These are phyloP conservation scores for Lactarius hatsudake DNA, from an alignment of 768 basidiomycete species.

Conservation along the genomic window DNA sequence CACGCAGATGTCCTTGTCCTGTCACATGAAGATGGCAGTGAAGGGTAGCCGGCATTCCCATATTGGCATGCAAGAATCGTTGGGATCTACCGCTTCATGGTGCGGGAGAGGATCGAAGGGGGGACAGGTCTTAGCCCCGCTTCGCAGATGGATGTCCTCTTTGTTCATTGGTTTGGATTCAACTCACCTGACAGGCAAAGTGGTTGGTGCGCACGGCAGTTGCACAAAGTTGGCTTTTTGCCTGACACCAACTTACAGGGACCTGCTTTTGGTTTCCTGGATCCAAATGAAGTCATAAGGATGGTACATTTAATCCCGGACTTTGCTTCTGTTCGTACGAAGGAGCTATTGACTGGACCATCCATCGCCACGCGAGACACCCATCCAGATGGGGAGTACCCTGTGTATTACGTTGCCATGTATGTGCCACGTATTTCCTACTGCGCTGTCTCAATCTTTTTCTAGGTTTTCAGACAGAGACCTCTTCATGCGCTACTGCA, in stretches of 20 bases:
- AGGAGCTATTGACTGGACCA: background rate
- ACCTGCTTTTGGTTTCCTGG: slow-evolving; percentile 34
- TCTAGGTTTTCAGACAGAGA: slow-evolving; percentile 34
- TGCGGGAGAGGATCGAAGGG: slow-evolving; percentile 30
- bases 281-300: slow-evolving; percentile 32
- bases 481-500: slow-evolving; percentile 31
- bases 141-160: slow-evolving; percentile 4
- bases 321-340: slow-evolving; percentile 28
- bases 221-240: slow-evolving; percentile 31
- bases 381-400: slow-evolving; percentile 25
- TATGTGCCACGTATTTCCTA: slow-evolving; percentile 19
- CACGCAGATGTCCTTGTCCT: slow-evolving; percentile 34
- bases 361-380: background rate
- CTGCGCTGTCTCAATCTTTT: too few species aligned
- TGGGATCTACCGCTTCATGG: slow-evolving; percentile 33
- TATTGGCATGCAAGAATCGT: slow-evolving; percentile 35
- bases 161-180: slow-evolving; percentile 11
- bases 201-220: slow-evolving; percentile 12
- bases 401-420: slow-evolving; percentile 31
- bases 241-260: slow-evolving; percentile 16
- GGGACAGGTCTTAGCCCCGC: slow-evolving; percentile 33
- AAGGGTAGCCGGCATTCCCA: slow-evolving; percentile 18
- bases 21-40: slow-evolving; percentile 15
- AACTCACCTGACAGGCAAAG: background rate
- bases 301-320: slow-evolving; percentile 34